Base-by-base conservation (phyloP, 805 yeast genomes). In the Yamadazyma sp. region DNA sequence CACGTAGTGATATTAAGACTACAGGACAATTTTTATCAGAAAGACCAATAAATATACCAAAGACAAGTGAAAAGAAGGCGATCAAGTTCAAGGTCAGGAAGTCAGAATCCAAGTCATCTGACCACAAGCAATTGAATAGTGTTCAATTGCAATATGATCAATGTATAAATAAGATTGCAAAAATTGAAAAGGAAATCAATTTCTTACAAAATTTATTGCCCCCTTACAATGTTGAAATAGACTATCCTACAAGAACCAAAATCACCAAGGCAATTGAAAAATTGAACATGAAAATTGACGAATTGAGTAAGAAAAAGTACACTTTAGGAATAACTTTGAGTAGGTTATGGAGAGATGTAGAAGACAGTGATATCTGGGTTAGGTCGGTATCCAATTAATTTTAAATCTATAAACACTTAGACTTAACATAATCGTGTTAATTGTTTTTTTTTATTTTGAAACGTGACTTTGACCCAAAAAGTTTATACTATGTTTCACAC, bases 321-420 rank as follows among this genome's bases (percentile, higher is more conserved):
- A 51, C 53, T 23, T 51, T 65, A 42, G 73, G 73, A 1, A 65
- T 65, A 23, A 52, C 64, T 18, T 56, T 67, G 24, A 64, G 70
- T 40, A 55, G 72, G 32, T 55, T 65, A 43, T 65, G 71, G 70
- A 53, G 73, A 35, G 68, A 50, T 25, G 55, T 55, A 31, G 70
- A 65, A 38, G 69, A 62, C 32, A 62, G 56, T 38, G 69, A 64
- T 31, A 58, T 66, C 27, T 67, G 71, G 71, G 70, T 67, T 19
- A 52, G 68, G 30, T 49, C 40, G 14, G 45, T 44, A 9, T 35
- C 38, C 5, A 27, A 28, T 19, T 34, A 23, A 23, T 22, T n/a
- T n/a, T n/a, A n/a, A n/a, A n/a, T n/a, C n/a, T n/a, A n/a, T n/a
- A n/a, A n/a, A n/a, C n/a, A n/a, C n/a, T n/a, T n/a, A n/a, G n/a